Evolutionary conservation across 1,284 basidiomycete genomes (phyloP).

Genomic region (Sanghuangporus baumii): DNA sequence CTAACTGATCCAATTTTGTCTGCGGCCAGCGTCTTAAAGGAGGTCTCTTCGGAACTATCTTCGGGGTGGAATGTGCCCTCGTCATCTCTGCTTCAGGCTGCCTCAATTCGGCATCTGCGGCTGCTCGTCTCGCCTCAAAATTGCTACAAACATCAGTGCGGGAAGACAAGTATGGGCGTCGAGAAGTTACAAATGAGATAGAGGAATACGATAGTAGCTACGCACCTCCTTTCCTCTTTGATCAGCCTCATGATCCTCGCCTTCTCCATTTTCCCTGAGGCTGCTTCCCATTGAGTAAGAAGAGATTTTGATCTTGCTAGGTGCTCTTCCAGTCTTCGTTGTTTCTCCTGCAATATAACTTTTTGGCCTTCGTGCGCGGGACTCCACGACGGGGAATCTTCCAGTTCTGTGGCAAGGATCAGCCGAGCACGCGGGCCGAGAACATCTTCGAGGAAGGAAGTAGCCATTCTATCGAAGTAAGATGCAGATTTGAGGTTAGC

Average conservation of each 20-base stretch:
- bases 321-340: slow-evolving; percentile 4
- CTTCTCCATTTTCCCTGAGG: background rate
- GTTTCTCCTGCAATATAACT: background rate
- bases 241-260: background rate
- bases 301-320: slow-evolving; percentile 2
- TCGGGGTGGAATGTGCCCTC: background rate
- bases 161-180: background rate
- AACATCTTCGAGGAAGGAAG: slow-evolving; percentile 4
- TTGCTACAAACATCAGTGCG: background rate
- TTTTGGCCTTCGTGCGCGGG: background rate
- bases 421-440: background rate
- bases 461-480: slow-evolving; percentile 4
- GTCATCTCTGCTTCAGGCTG: background rate
- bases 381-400: background rate
- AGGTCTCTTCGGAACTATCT: background rate
- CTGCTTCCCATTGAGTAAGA: background rate
- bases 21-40: slow-evolving; percentile 1
- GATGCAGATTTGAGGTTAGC: background rate
- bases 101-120: slow-evolving; percentile 1
- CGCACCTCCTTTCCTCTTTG: slow-evolving; percentile 8
- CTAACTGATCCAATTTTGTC: slow-evolving; percentile 1
- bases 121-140: slow-evolving; percentile 1
- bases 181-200: background rate
- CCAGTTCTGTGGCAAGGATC: background rate
- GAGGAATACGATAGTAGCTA: background rate